These are phyloP conservation scores for Candida ficus DNA, from an alignment of 805 yeast species.

Conservation along the genomic window DNA sequence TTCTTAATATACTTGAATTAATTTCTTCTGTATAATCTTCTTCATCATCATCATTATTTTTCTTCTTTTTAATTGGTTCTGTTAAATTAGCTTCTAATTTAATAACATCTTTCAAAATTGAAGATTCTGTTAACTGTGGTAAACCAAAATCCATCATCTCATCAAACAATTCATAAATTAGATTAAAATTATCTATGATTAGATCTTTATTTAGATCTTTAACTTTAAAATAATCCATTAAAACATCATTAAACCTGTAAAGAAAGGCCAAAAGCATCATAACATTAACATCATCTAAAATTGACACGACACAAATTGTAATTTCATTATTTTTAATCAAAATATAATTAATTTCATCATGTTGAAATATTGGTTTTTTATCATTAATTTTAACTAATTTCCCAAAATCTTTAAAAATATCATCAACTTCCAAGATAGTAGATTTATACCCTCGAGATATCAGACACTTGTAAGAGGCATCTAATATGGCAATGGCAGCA, in stretches of 20 bases:
- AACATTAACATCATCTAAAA: constrained; percentile 37
- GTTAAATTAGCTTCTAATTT: constrained; percentile 47
- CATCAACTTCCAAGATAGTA: constrained; percentile 3
- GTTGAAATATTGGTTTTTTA: constrained; percentile 6
- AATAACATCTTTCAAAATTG: constrained; percentile 72
- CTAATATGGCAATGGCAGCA: constrained; percentile 10
- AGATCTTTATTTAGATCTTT: constrained; percentile 46
- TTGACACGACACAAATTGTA: constrained; percentile 16
- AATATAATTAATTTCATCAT: constrained; percentile 50
- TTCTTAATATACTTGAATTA: constrained; percentile 68
- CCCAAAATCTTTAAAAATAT: constrained; percentile 22
- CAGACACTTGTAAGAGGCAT: constrained; percentile 5
- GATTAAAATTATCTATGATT: constrained; percentile 64
- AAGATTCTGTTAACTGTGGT: constrained; percentile 79
- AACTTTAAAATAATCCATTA: constrained; percentile 40
- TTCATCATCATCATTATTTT: not conserved
- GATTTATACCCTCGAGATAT: constrained; percentile 3
- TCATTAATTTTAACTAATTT: not conserved
- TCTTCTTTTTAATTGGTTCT: constrained; percentile 8
- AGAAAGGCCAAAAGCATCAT: constrained; percentile 56
- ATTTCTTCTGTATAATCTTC: constrained; percentile 26
- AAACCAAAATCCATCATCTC: constrained; percentile 87
- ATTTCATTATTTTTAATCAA: constrained; percentile 49
- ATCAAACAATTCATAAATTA: constrained; percentile 70
- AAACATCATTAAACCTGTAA: constrained; percentile 38